Evolutionary conservation across 164 flowering plant genomes (phyloP).

Genomic region (Liquidambar formosana): DNA sequence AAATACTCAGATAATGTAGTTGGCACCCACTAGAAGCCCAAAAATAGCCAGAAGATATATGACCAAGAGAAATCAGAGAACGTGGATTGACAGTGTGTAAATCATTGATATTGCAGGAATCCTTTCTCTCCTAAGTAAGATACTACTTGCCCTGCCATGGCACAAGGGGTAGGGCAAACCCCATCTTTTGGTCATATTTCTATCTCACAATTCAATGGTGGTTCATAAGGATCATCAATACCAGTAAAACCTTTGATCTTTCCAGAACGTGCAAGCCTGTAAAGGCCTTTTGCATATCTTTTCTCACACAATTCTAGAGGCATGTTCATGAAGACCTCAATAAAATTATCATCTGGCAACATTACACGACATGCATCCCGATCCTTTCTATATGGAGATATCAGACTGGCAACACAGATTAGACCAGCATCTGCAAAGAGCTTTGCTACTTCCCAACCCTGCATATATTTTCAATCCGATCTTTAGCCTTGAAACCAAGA

Average conservation of each 20-base stretch:
- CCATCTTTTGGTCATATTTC: conserved; percentile 42
- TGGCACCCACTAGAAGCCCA: neutral
- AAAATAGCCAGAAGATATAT: neutral
- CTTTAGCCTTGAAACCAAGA: conserved; percentile 57
- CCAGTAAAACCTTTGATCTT: conserved; percentile 83
- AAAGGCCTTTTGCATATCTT: conserved; percentile 74
- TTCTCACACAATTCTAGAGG: conserved; percentile 59
- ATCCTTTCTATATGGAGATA: conserved; percentile 67
- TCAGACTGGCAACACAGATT: conserved; percentile 67
- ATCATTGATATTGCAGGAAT: conserved; percentile 35
- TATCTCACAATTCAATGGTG: conserved; percentile 72
- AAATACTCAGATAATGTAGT: neutral
- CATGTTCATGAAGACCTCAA: conserved; percentile 70
- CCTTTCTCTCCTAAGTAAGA: conserved; percentile 61
- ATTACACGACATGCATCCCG: conserved; percentile 66
- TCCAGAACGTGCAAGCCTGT: conserved; percentile 77
- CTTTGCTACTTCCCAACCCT: conserved; percentile 69
- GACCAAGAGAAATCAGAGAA: neutral
- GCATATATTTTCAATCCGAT: conserved; percentile 63
- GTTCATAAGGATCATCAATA: conserved; percentile 79
- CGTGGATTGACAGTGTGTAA: no score
- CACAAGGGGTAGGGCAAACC: conserved; percentile 42
- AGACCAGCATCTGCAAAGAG: conserved; percentile 74
- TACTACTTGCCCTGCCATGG: conserved; percentile 52
- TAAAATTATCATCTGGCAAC: conserved; percentile 45